Percentiles rank a stretch among this genome's conserved stretches.
These are phyloP conservation scores for Torulaspora pretoriensis DNA, from an alignment of 1,139 yeast genomes.

Conservation along the genomic window DNA sequence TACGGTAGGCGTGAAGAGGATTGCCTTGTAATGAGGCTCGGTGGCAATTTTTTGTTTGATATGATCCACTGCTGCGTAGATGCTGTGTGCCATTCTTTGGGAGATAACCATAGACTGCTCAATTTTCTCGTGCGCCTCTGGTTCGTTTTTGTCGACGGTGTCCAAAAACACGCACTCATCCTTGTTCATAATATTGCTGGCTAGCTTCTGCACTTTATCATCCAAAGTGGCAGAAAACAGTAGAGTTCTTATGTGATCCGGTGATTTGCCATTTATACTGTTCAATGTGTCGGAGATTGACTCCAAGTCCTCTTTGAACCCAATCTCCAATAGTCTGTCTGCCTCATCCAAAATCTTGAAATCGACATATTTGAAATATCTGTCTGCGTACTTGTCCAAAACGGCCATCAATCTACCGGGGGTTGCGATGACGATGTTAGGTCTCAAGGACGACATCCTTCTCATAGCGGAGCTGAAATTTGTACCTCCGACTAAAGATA, in stretches of 20 bases:
- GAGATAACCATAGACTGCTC: conserved; percentile 60
- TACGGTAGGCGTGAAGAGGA: conserved; percentile 79
- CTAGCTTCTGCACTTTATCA: conserved; percentile 59
- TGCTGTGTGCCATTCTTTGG: conserved; percentile 45
- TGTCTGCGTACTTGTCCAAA: conserved; percentile 47
- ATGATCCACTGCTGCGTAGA: conserved; percentile 51
- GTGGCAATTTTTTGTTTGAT: conserved; percentile 37
- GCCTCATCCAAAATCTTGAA: conserved; percentile 85
- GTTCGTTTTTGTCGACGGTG: conserved; percentile 70
- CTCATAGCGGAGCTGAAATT: conserved; percentile 40
- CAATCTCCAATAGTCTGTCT: conserved; percentile 73
- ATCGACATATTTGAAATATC: conserved; percentile 51
- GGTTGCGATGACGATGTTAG: conserved; percentile 73
- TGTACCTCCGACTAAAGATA: conserved; percentile 51
- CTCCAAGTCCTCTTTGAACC: conserved; percentile 62
- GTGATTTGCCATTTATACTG: conserved; percentile 38
- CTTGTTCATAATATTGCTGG: conserved; percentile 57
- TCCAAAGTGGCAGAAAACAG: conserved; percentile 88
- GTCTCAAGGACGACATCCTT: conserved; percentile 34
- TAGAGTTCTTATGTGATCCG: conserved; percentile 51
- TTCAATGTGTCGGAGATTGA: conserved; percentile 51
- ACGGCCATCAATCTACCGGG: conserved; percentile 81
- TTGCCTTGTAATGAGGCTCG: conserved; percentile 57
- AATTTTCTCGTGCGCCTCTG: conserved; percentile 74
- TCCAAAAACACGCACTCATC: conserved; percentile 63